Evolutionary conservation across 306 rosid species (phyloP), one percentile per base, ranked within the genome.

Genomic region (Macrotyloma uniflorum): DNA sequence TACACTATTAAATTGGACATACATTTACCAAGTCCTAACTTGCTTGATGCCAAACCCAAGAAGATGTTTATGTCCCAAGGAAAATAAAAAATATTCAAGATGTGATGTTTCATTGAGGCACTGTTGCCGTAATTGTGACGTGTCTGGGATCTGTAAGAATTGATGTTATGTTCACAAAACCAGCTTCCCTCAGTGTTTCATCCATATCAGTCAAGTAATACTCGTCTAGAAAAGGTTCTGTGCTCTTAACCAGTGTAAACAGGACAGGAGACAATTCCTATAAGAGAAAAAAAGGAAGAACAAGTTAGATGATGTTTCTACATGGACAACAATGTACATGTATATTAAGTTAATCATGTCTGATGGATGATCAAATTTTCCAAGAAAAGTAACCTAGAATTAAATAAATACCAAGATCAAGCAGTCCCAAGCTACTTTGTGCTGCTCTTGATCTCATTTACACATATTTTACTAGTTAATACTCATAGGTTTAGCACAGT

Each of bases 221-320:
- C 84, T 90, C 94, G 68, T 90, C 91, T 2, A 90, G 71, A 77
- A 86, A 85, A 3, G 94, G 94, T 63, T 90, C 91, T 20, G 91
- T 90, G 83, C 90, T 88, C 86, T 90, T 90, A 77, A 88, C 40
- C 75, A 90, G 73, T 35, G 94, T 88, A 68, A 88, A 88, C 59
- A 90, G 72, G 0, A 84, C 91, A 0, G 91, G 94, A 58, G 91
- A 63, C 72, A 90, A 53, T 74, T 88, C 94, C 91, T 90, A 2
- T 38, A 9, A 38, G 72, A 71, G 80, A 58, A 19, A 42, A 10
- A 24, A n/a, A 14, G 33, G 19, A 67, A 63, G 16, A 42, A 36
- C 4, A 66, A 61, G 33, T 67, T 84, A 6, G 51, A 75, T 20
- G 16, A 64, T 61, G 36, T 63, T 77, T 11, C 80, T 19, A 36